Percentiles rank a stretch among this genome's conserved stretches.
These are phyloP conservation scores for Tulasnella sp. DNA, from an alignment of 768 basidiomycete species.

Conservation along the genomic window DNA sequence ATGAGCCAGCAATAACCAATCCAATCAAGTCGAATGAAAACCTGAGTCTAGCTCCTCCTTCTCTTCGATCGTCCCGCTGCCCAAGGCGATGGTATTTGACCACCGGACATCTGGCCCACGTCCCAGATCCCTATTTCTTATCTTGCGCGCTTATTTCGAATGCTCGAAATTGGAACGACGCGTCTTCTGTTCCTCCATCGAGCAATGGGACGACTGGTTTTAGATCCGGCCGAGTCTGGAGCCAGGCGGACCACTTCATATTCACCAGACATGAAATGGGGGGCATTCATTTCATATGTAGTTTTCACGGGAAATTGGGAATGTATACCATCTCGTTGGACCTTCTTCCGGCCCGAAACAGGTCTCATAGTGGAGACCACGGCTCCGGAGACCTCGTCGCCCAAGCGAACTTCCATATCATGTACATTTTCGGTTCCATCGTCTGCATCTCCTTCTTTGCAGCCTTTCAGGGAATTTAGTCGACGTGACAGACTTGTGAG, in stretches of 20 bases:
- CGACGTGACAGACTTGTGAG: background rate
- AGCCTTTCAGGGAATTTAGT: background rate
- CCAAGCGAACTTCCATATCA: slow-evolving; percentile 13
- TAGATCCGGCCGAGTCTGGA: slow-evolving; percentile 6
- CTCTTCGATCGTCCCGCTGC: no score
- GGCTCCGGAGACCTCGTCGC: background rate
- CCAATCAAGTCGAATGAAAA: no score
- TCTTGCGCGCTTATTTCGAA: background rate
- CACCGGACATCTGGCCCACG: background rate
- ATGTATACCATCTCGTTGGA: background rate
- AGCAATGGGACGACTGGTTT: background rate
- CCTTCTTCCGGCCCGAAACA: background rate
- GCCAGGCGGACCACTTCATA: background rate
- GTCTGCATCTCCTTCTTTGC: background rate
- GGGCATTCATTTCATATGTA: background rate
- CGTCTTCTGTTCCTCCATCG: background rate
- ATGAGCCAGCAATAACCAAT: no score
- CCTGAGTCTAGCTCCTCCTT: no score
- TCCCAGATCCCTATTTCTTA: background rate
- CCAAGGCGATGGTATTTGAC: background rate
- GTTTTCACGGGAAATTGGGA: background rate
- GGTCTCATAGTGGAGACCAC: background rate
- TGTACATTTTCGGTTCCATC: slow-evolving; percentile 14
- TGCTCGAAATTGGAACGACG: background rate
- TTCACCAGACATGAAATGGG: background rate